These are phyloP conservation scores for Calonectria multiphialidica DNA, from an alignment of 2,329 filamentous ascomycete genomes.

Conservation along the genomic window DNA sequence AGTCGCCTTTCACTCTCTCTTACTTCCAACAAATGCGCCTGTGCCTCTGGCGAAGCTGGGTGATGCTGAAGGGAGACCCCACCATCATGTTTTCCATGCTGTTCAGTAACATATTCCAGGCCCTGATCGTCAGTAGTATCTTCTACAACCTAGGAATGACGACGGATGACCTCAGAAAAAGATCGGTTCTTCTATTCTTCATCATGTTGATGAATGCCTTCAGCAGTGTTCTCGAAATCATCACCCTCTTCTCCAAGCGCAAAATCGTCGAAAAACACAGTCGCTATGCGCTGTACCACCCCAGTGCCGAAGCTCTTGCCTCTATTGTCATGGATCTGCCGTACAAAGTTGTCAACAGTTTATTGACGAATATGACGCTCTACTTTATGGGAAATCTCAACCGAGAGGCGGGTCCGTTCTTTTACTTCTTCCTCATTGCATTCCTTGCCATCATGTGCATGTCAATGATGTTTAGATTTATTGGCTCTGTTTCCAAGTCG, in stretches of 20 bases:
- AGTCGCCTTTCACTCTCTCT: slow-evolving; percentile 31
- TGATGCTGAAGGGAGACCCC: slow-evolving; percentile 25
- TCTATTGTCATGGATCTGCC: slow-evolving; percentile 32
- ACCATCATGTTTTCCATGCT: slow-evolving; percentile 33
- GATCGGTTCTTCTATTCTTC: slow-evolving; percentile 28
- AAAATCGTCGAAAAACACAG: slow-evolving; percentile 48
- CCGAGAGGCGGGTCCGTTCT: slow-evolving; percentile 65
- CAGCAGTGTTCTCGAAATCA: slow-evolving; percentile 31
- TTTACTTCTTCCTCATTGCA: slow-evolving; percentile 58
- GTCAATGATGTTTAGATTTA: slow-evolving; percentile 69
- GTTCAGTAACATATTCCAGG: slow-evolving; percentile 30
- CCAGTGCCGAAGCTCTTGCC: slow-evolving; percentile 37
- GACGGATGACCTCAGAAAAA: slow-evolving; percentile 19
- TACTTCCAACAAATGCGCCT: slow-evolving; percentile 22
- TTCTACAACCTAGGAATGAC: slow-evolving; percentile 30
- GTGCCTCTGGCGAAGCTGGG: slow-evolving; percentile 25
- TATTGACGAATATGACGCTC: slow-evolving; percentile 57
- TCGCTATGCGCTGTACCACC: slow-evolving; percentile 48
- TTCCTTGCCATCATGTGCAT: slow-evolving; percentile 70
- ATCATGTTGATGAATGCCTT: slow-evolving; percentile 35
- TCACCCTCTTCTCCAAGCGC: slow-evolving; percentile 40
- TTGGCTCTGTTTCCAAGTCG: slow-evolving; percentile 35
- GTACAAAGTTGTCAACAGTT: slow-evolving; percentile 28
- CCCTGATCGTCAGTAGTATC: slow-evolving; percentile 29
- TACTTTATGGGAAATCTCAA: slow-evolving; percentile 77